Evolutionary conservation across 75 land plant species (phyloP).

Genomic region (Pinus albicaulis): DNA sequence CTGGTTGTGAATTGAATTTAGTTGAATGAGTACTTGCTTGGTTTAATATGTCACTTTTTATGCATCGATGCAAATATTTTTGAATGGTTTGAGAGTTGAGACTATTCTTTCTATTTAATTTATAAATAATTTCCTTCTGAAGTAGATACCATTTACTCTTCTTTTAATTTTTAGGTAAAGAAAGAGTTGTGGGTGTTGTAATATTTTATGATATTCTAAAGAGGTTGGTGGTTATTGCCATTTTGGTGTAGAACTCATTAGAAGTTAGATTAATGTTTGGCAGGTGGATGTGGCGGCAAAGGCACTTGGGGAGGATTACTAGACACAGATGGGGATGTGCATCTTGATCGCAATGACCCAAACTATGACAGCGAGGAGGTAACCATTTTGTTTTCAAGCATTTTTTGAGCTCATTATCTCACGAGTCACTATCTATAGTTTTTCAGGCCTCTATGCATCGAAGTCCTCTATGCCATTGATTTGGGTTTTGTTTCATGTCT

Average conservation of each 20-base stretch:
- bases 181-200: too few relatives aligned
- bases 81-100: background rate
- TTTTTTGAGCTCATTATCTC: background rate
- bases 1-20: background rate
- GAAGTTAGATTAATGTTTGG: background rate
- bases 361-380: slow-evolving; percentile 83
- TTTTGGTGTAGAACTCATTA: background rate
- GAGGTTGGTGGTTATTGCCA: too few relatives aligned
- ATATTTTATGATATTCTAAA: too few relatives aligned
- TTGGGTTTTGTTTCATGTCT: background rate
- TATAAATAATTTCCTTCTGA: too few relatives aligned
- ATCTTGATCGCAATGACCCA: slow-evolving; percentile 66
- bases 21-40: background rate
- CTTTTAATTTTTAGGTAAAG: too few relatives aligned
- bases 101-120: background rate
- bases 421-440: background rate
- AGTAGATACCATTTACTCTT: too few relatives aligned
- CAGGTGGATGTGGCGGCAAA: slow-evolving; percentile 76
- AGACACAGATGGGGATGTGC: slow-evolving; percentile 31
- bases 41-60: background rate
- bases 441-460: background rate
- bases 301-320: slow-evolving; percentile 79
- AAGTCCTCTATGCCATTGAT: background rate
- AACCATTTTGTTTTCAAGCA: background rate
- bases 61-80: background rate